Evolutionary conservation across 2,329 filamentous ascomycete genomes (phyloP).

Genomic region (Incumbomyces lentus): DNA sequence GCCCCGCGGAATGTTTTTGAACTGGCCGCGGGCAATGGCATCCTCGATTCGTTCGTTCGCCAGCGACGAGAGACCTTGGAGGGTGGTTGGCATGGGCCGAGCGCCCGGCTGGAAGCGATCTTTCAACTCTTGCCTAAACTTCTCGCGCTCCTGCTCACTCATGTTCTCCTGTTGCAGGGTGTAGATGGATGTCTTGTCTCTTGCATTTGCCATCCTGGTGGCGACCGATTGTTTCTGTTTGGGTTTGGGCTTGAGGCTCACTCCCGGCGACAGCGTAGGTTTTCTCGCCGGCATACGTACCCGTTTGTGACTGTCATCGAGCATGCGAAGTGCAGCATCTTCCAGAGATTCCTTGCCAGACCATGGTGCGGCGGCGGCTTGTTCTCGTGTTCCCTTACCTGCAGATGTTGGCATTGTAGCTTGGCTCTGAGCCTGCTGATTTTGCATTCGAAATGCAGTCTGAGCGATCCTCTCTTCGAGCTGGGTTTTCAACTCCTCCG

Average conservation of each 20-base stretch:
- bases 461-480: conserved; percentile 50
- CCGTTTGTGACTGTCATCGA: conserved; percentile 52
- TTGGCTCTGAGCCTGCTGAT: conserved; percentile 45
- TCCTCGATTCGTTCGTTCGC: conserved; percentile 91
- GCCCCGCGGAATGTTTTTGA: conserved; percentile 72
- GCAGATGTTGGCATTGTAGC: conserved; percentile 48
- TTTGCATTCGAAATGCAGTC: conserved; percentile 43
- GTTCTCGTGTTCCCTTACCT: conserved; percentile 56
- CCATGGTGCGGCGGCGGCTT: conserved; percentile 64
- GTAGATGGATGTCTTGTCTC: conserved; percentile 49
- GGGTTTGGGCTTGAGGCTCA: conserved; percentile 33
- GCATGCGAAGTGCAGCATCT: conserved; percentile 74
- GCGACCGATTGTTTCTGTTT: conserved; percentile 37
- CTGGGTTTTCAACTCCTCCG: conserved; percentile 47
- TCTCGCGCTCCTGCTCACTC: conserved; percentile 61
- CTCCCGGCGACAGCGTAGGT: conserved; percentile 14
- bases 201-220: conserved; percentile 45
- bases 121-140: conserved; percentile 60
- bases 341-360: conserved; percentile 62
- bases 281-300: conserved; percentile 34
- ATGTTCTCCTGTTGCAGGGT: conserved; percentile 46
- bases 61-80: conserved; percentile 68
- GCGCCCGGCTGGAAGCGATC: conserved; percentile 69
- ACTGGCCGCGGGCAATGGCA: conserved; percentile 83
- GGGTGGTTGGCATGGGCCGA: conserved; percentile 61